Conservation (phyloP, 2,329 filamentous ascomycete genomes). For the Pseudopyrenochaeta lycopersici region DNA sequence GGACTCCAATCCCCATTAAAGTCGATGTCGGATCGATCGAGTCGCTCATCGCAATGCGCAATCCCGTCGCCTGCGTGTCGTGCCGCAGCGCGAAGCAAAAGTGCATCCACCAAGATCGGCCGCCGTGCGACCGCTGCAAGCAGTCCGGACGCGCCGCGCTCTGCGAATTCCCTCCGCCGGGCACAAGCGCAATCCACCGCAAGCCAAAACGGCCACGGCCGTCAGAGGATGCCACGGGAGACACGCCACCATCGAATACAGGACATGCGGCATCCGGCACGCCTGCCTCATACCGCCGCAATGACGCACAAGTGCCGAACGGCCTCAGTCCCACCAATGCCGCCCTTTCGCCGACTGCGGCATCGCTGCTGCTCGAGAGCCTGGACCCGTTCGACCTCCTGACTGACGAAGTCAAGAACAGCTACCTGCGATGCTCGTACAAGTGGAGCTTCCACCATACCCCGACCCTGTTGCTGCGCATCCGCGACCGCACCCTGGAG, state of each 20-base stretch:
- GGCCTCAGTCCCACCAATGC: slow-evolving; percentile 30
- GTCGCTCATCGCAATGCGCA: slow-evolving; percentile 38
- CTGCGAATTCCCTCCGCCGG: slow-evolving; percentile 50
- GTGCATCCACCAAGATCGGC: slow-evolving; percentile 50
- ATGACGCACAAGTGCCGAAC: slow-evolving; percentile 37
- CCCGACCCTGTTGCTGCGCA: slow-evolving; percentile 48
- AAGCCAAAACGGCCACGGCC: slow-evolving; percentile 48
- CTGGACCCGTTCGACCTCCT: slow-evolving; percentile 50
- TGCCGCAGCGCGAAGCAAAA: slow-evolving; percentile 52
- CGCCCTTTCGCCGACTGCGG: slow-evolving; percentile 34
- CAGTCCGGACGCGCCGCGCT: slow-evolving; percentile 38
- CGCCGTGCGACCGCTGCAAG: slow-evolving; percentile 51
- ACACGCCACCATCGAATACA: slow-evolving; percentile 18
- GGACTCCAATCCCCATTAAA: too few relatives aligned
- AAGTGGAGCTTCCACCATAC: slow-evolving; percentile 56
- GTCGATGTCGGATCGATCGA: too few relatives aligned
- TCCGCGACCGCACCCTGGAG: slow-evolving; percentile 50
- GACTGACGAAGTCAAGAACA: slow-evolving; percentile 54
- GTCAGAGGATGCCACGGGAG: slow-evolving; percentile 30
- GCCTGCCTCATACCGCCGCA: slow-evolving; percentile 21
- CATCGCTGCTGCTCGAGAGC: slow-evolving; percentile 40
- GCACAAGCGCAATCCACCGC: slow-evolving; percentile 49
- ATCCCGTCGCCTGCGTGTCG: slow-evolving; percentile 50
- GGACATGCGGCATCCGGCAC: slow-evolving; percentile 10
- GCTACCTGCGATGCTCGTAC: slow-evolving; percentile 51